Percentiles rank a stretch among this genome's conserved stretches.
Evolutionary conservation across 805 yeast genomes (phyloP).

Genomic region (Metschnikowia dekortorum): DNA sequence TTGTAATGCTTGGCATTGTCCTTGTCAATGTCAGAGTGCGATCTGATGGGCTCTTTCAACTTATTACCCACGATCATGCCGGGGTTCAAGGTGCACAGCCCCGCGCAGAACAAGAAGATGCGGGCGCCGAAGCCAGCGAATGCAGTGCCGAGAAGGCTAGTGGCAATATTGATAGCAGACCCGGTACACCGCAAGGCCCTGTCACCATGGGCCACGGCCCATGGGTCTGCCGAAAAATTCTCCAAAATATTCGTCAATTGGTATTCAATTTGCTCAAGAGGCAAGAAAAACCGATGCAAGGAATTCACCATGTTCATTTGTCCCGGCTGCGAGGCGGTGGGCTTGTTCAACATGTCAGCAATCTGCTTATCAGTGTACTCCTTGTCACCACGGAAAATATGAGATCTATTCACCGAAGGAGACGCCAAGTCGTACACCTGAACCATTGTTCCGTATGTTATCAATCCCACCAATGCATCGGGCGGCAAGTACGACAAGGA

Average conservation of each 20-base stretch:
- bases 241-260: slow-evolving; percentile 77
- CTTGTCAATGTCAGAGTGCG: slow-evolving; percentile 93
- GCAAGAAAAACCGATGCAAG: slow-evolving; percentile 62
- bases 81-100: slow-evolving; percentile 92
- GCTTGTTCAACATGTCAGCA: slow-evolving; percentile 45
- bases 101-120: slow-evolving; percentile 85
- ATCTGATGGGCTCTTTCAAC: slow-evolving; percentile 92
- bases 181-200: slow-evolving; percentile 93
- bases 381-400: slow-evolving; percentile 84
- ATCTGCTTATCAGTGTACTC: slow-evolving; percentile 74
- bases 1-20: slow-evolving; percentile 83
- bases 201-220: slow-evolving; percentile 82
- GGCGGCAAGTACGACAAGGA: slow-evolving; percentile 82
- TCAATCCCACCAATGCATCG: slow-evolving; percentile 80
- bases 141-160: slow-evolving; percentile 73
- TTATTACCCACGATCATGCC: slow-evolving; percentile 91
- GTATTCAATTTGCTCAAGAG: slow-evolving; percentile 75
- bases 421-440: slow-evolving; percentile 79
- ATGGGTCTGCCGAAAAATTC: slow-evolving; percentile 71
- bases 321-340: slow-evolving; percentile 23
- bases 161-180: slow-evolving; percentile 82
- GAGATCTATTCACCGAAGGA: slow-evolving; percentile 64
- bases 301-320: slow-evolving; percentile 26
- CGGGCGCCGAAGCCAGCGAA: slow-evolving; percentile 86
- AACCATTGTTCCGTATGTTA: slow-evolving; percentile 87